phyloP scores from a whole-genome alignment of 176 grass and related monocot genomes.

The Tillandsia leiboldiana region DNA sequence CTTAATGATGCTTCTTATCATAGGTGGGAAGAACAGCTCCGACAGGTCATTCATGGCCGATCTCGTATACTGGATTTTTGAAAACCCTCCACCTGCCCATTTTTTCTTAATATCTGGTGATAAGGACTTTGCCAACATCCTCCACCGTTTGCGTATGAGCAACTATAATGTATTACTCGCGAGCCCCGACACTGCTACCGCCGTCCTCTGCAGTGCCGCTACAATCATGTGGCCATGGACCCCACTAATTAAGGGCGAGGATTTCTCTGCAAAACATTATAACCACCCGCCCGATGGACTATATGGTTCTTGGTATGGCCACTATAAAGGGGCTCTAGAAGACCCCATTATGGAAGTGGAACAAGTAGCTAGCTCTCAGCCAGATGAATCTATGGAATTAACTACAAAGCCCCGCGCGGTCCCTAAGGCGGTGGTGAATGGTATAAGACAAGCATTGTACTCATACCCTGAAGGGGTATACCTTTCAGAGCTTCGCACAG shows the following conservation, averaged over 20 bases:
- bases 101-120: slow-evolving; percentile 92
- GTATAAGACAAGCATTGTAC: slow-evolving; percentile 27
- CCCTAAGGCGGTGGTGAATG: slow-evolving; percentile 36
- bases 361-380: slow-evolving; percentile 22
- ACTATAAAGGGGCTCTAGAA: slow-evolving; percentile 56
- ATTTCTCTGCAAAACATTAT: slow-evolving; percentile 39
- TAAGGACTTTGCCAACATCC: slow-evolving; percentile 65
- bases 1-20: slow-evolving; percentile 22
- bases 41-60: slow-evolving; percentile 74
- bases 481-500: slow-evolving; percentile 14
- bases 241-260: slow-evolving; percentile 62
- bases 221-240: slow-evolving; percentile 88
- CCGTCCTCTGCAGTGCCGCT: slow-evolving; percentile 49
- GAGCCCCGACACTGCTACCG: slow-evolving; percentile 21
- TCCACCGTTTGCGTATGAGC: slow-evolving; percentile 83
- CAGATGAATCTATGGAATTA: slow-evolving; percentile 33
- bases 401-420: slow-evolving; percentile 27
- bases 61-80: slow-evolving; percentile 65
- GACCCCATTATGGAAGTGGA: slow-evolving; percentile 31
- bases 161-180: slow-evolving; percentile 95
- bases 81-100: slow-evolving; percentile 85
- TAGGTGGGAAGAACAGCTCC: slow-evolving; percentile 91
- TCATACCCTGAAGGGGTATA: slow-evolving; percentile 41
- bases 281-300: slow-evolving; percentile 83
- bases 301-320: slow-evolving; percentile 90